Conservation (phyloP, 805 yeast genomes). For the Saturnispora ahearnii region DNA sequence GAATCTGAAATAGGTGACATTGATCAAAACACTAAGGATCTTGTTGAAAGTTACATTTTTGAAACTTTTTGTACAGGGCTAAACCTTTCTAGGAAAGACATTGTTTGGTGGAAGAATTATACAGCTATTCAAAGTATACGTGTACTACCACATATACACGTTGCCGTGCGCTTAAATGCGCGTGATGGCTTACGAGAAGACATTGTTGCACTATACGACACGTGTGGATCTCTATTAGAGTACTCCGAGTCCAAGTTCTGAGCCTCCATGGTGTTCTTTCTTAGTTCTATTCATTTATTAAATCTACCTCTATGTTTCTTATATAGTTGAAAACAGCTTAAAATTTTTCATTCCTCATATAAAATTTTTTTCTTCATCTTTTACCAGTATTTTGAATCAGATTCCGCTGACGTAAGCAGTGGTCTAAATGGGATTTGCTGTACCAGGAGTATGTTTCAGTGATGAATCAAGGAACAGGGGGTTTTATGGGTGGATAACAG, state of each 20-base stretch:
- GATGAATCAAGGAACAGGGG: neutral
- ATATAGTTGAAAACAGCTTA: neutral
- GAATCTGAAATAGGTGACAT: constrained; percentile 44
- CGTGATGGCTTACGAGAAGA: constrained; percentile 2
- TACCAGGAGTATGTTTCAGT: constrained; percentile 5
- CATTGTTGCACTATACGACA: constrained; percentile 2
- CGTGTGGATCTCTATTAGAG: constrained; percentile 9
- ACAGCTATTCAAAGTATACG: constrained; percentile 58
- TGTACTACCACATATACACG: constrained; percentile 63
- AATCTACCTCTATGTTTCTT: neutral
- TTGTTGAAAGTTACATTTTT: constrained; percentile 38
- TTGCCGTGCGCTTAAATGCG: constrained; percentile 36
- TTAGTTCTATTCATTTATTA: neutral
- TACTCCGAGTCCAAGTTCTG: constrained; percentile 10
- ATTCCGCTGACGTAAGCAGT: neutral
- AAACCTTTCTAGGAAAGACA: constrained; percentile 31
- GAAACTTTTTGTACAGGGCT: constrained; percentile 41
- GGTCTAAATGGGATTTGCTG: constrained; percentile 4
- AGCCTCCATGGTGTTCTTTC: neutral
- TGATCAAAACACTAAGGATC: constrained; percentile 30
- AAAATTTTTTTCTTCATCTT: neutral
- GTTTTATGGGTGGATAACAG: constrained; percentile 4
- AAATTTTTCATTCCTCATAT: neutral
- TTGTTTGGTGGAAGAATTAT: constrained; percentile 68
- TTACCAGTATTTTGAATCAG: neutral